phyloP scores from a whole-genome alignment of 768 basidiomycete genomes.

The Termitomyces sp. region DNA sequence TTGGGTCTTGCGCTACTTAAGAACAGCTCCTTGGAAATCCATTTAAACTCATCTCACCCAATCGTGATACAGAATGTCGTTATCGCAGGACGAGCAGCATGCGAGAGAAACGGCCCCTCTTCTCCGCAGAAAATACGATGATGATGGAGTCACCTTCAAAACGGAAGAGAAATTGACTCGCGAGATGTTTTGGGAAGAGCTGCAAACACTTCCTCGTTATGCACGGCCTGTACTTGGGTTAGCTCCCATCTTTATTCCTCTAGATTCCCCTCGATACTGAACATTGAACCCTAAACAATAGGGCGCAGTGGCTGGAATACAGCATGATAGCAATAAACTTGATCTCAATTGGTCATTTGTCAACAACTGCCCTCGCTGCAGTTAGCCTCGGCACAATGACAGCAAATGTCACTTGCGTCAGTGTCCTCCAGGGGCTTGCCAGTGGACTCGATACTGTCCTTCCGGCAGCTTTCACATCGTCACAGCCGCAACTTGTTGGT shows the following conservation, averaged over 20 bases:
- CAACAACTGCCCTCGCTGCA: background rate
- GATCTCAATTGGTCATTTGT: background rate
- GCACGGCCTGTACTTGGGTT: slow-evolving; percentile 15
- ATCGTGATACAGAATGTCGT: background rate
- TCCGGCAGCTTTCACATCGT: background rate
- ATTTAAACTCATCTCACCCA: background rate
- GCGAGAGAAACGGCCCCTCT: background rate
- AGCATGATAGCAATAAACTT: background rate
- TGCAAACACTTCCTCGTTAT: slow-evolving; percentile 7
- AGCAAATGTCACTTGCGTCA: background rate
- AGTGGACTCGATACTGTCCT: background rate
- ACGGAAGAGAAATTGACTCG: background rate
- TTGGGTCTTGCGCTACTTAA: too few relatives aligned
- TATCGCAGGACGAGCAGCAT: background rate
- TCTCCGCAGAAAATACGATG: background rate
- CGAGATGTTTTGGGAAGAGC: slow-evolving; percentile 14
- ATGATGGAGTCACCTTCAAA: background rate
- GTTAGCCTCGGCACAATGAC: background rate
- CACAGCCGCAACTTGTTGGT: slow-evolving; percentile 29
- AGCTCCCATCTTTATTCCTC: background rate
- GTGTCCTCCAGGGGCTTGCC: background rate
- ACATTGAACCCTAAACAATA: background rate
- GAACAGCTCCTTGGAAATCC: background rate
- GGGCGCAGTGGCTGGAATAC: background rate
- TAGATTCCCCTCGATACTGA: background rate